phyloP scores from a whole-genome alignment of 352 stramenopile species.

The Aphanomyces astaci region DNA sequence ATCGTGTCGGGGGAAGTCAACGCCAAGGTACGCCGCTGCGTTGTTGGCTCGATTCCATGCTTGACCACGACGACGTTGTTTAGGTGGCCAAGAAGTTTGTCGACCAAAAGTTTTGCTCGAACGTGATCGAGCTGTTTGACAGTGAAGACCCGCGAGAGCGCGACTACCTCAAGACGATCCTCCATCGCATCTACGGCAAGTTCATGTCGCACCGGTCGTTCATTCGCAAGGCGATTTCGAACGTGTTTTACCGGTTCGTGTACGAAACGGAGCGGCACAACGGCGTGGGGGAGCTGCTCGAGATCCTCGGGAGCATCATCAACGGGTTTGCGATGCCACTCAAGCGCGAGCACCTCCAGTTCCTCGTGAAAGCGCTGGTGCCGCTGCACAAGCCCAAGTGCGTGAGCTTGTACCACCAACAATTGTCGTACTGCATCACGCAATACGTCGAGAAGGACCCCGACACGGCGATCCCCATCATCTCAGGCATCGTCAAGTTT shows the following conservation, averaged over 20 bases:
- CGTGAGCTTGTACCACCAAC: constrained; percentile 96
- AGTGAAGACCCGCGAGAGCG: constrained; percentile 96
- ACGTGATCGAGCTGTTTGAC: constrained; percentile 92
- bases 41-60: not conserved
- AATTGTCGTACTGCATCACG: constrained; percentile 99
- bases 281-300: constrained; percentile 95
- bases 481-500: constrained; percentile 92
- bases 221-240: constrained; percentile 96
- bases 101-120: constrained; percentile 95
- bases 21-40: constrained; percentile 60
- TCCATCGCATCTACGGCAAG: constrained; percentile 99
- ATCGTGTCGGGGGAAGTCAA: constrained; percentile 97
- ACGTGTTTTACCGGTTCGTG: constrained; percentile 98
- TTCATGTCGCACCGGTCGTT: constrained; percentile 98
- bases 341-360: constrained; percentile 96
- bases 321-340: constrained; percentile 99
- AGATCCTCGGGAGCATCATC: constrained; percentile 97
- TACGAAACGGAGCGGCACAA: constrained; percentile 96
- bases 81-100: constrained; percentile 95
- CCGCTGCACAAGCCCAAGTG: constrained; percentile 98
- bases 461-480: constrained; percentile 92
- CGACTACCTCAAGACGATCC: constrained; percentile 99
- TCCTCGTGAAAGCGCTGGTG: constrained; percentile 92
- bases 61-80: not conserved
- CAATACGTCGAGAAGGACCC: constrained; percentile 99